Conservation (phyloP, 1,139 yeast species). For the Geotrichum reessii region DNA sequence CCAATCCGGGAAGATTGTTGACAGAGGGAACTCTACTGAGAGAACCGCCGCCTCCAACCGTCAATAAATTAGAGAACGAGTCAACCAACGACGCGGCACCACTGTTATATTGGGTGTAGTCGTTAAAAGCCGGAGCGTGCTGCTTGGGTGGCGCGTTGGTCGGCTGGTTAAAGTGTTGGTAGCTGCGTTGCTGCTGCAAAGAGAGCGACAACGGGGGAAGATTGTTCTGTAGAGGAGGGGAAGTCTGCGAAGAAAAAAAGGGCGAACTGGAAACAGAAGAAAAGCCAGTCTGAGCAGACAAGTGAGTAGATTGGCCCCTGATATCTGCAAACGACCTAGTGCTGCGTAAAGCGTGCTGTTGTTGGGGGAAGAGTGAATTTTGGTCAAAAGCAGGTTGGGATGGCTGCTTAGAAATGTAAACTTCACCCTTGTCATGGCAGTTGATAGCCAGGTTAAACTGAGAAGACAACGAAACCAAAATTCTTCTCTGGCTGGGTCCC, state of each 20-base stretch:
- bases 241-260: constrained; percentile 30
- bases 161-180: background rate
- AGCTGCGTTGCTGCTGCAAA: constrained; percentile 27
- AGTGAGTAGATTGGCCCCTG: constrained; percentile 27
- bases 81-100: constrained; percentile 24
- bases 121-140: background rate
- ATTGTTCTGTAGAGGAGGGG: constrained; percentile 23
- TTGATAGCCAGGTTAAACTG: constrained; percentile 47
- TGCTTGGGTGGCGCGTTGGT: background rate
- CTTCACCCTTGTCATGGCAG: constrained; percentile 25
- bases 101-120: constrained; percentile 6
- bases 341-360: constrained; percentile 38
- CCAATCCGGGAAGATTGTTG: constrained; percentile 9
- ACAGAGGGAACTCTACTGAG: constrained; percentile 16
- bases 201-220: constrained; percentile 20
- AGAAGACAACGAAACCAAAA: constrained; percentile 41
- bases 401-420: constrained; percentile 7
- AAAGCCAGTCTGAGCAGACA: constrained; percentile 26
- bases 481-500: constrained; percentile 56
- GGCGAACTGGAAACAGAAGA: constrained; percentile 28
- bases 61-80: constrained; percentile 25
- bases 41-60: constrained; percentile 15
- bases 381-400: background rate
- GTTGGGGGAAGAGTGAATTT: background rate
- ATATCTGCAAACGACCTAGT: constrained; percentile 52